These are phyloP conservation scores for Teratosphaeria zuluensis DNA, from an alignment of 2,329 filamentous ascomycete species.

Conservation along the genomic window DNA sequence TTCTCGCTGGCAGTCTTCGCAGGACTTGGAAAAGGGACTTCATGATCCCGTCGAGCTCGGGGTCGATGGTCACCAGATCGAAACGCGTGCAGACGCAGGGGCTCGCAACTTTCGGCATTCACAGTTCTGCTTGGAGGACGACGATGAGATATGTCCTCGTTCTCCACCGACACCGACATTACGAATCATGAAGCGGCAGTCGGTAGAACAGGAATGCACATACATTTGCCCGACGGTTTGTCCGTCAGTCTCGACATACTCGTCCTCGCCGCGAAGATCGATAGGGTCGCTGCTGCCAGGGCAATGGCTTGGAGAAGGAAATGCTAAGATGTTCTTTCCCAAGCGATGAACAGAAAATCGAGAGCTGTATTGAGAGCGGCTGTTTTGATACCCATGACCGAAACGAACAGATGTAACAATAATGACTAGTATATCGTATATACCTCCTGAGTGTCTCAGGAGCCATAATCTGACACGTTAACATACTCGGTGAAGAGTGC, in stretches of 20 bases:
- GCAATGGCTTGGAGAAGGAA: conserved; percentile 1
- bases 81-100: conserved; percentile 1
- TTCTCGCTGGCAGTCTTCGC: not conserved
- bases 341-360: not conserved
- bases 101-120: conserved; percentile 5
- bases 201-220: conserved; percentile 3
- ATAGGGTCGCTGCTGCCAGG: conserved; percentile 2
- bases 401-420: not conserved
- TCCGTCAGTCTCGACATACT: not conserved
- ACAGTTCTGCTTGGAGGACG: conserved; percentile 3
- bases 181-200: conserved; percentile 4
- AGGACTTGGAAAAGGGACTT: not conserved
- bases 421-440: not conserved
- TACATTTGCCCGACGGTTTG: not conserved
- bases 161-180: conserved; percentile 1
- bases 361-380: not conserved
- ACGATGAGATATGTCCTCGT: not conserved
- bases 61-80: conserved; percentile 2
- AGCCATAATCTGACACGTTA: too few relatives aligned
- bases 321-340: not conserved
- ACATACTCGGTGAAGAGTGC: too few relatives aligned
- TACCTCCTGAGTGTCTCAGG: not conserved
- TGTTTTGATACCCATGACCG: not conserved
- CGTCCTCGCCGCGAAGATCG: not conserved
- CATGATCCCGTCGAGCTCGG: not conserved